A percentile compares a stretch with the other conserved stretches of the same genome.
phyloP scores from a whole-genome alignment of 345 rosid species.

The Ceriops decandra region DNA sequence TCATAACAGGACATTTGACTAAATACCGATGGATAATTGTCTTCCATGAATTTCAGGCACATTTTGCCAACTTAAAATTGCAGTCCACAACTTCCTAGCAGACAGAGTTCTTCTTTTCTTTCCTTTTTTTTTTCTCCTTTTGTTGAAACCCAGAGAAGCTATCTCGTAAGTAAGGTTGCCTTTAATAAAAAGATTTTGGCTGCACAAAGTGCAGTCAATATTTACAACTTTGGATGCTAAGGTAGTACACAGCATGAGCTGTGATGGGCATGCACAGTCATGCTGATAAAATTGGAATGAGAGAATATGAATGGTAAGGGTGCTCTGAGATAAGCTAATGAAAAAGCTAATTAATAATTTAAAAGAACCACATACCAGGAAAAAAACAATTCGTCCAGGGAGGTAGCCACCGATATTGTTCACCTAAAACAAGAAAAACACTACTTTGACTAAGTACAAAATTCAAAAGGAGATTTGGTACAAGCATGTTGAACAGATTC shows the following conservation, averaged over 20 bases:
- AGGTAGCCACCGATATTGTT: conserved; percentile 98
- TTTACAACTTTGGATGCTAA: neutral
- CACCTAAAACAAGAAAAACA: conserved; percentile 43
- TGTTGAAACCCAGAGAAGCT: too few species aligned
- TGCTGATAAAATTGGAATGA: neutral
- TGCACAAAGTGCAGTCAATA: neutral
- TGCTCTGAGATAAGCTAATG: neutral
- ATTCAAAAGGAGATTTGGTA: neutral
- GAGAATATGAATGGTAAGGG: neutral
- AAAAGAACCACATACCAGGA: conserved; percentile 63
- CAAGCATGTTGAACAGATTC: neutral
- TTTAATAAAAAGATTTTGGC: neutral
- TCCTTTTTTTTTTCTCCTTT: too few species aligned
- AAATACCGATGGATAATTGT: neutral
- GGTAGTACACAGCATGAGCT: neutral
- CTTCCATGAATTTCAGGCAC: neutral
- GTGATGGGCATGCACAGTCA: too few species aligned
- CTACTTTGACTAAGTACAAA: conserved; percentile 3
- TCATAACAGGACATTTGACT: neutral
- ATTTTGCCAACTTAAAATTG: neutral
- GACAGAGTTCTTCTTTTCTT: neutral
- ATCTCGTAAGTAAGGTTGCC: neutral
- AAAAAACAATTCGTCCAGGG: conserved; percentile 97
- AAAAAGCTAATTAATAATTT: neutral
- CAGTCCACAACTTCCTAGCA: neutral